Evolutionary conservation across 2,329 filamentous ascomycete species (phyloP).

Genomic region (Neopestalotiopsis sp.): DNA sequence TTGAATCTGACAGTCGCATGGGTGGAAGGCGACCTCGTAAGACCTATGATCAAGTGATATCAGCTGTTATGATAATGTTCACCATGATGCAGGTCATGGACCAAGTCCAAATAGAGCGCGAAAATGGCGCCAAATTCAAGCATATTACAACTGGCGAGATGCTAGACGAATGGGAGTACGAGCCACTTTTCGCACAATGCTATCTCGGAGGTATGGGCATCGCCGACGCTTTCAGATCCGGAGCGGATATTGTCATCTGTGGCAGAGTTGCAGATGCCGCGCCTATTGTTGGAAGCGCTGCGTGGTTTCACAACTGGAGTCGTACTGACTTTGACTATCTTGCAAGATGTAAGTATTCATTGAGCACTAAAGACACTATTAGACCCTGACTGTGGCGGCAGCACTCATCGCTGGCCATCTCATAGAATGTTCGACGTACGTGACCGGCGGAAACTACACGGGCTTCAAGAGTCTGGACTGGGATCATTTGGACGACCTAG

Average conservation of each 20-base stretch:
- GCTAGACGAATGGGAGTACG: slow-evolving; percentile 26
- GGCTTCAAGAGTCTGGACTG: slow-evolving; percentile 40
- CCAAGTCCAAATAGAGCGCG: slow-evolving; percentile 25
- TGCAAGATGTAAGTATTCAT: background rate
- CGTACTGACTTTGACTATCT: slow-evolving; percentile 16
- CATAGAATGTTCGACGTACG: slow-evolving; percentile 58
- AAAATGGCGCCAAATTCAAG: slow-evolving; percentile 30
- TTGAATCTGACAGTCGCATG: slow-evolving; percentile 32
- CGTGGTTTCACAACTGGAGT: slow-evolving; percentile 51
- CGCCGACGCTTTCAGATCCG: slow-evolving; percentile 37
- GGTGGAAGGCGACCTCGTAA: slow-evolving; percentile 34
- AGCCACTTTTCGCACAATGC: slow-evolving; percentile 29
- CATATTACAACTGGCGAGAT: slow-evolving; percentile 23
- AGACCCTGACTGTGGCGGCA: background rate
- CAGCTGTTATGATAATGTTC: background rate
- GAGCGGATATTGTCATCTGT: slow-evolving; percentile 43
- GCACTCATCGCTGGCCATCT: slow-evolving; percentile 52
- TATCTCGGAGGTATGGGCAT: slow-evolving; percentile 51
- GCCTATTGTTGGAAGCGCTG: slow-evolving; percentile 47
- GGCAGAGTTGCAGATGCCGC: slow-evolving; percentile 44
- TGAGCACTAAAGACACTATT: no score
- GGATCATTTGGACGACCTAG: slow-evolving; percentile 32
- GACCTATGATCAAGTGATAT: background rate
- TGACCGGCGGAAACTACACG: slow-evolving; percentile 49
- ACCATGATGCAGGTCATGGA: slow-evolving; percentile 20